phyloP scores from a whole-genome alignment of 352 stramenopile genomes.

The Peronospora destructor region DNA sequence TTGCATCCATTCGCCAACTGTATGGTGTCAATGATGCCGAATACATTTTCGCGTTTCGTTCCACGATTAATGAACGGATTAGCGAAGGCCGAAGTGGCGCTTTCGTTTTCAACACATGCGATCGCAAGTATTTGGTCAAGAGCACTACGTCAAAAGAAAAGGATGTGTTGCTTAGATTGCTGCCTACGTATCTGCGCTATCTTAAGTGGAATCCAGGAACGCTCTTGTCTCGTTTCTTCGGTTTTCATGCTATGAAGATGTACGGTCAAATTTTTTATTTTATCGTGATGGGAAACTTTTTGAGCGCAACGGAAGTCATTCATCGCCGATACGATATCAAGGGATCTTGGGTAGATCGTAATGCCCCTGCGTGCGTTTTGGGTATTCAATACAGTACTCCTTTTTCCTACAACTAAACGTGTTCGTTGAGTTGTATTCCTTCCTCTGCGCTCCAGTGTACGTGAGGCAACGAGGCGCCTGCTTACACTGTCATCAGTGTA shows the following conservation, averaged over 20 bases:
- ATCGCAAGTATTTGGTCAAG: conserved; percentile 89
- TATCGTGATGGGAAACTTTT: conserved; percentile 89
- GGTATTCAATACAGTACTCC: no score
- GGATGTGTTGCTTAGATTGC: conserved; percentile 64
- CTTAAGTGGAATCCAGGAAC: conserved; percentile 84
- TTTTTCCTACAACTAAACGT: no score
- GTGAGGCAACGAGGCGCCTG: no score
- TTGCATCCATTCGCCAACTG: conserved; percentile 65
- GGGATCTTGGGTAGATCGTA: conserved; percentile 84
- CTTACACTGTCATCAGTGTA: no score
- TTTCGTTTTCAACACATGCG: conserved; percentile 88
- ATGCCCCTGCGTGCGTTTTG: conserved; percentile 64
- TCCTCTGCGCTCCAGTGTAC: no score
- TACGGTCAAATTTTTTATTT: conserved; percentile 89
- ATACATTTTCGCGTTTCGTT: conserved; percentile 72
- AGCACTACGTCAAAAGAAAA: conserved; percentile 78
- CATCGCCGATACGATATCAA: conserved; percentile 89
- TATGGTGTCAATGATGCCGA: conserved; percentile 65
- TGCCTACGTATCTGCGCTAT: conserved; percentile 81
- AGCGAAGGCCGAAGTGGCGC: conserved; percentile 82
- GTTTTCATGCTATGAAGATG: conserved; percentile 88
- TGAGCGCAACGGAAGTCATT: conserved; percentile 78
- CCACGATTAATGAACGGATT: conserved; percentile 85
- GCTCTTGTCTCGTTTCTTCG: conserved; percentile 85
- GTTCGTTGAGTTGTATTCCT: no score